Evolutionary conservation across 2,329 filamentous ascomycete species (phyloP), one percentile per base, ranked within the genome.

Genomic region (Exutisphaerella laricina): DNA sequence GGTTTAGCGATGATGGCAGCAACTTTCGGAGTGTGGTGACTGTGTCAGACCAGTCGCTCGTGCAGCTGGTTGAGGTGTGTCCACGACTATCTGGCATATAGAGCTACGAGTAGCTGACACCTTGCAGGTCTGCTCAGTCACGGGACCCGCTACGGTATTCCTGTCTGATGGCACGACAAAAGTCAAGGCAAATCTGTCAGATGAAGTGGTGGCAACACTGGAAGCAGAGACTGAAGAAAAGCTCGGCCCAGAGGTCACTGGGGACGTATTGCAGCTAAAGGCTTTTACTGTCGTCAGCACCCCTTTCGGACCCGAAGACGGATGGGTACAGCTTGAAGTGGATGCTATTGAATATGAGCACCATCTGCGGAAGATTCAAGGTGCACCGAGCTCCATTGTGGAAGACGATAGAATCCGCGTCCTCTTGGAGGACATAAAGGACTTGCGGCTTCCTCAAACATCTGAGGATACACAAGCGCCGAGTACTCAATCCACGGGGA

Each of bases 1-100:
- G 55, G 10, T 58, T 60, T 32, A 42, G 35, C 16, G 53, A 60
- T 36, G 58, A 64, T 42, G 56, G 57, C 10, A 63, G 58, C 49
- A 64, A 58, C 31, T 53, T 64, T 18, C 50, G 53, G 13, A 57
- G 58, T 34, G 39, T 28, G 5, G 41, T 53, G 10, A 29, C 29
- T 4, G 37, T 46, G 17, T 25, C 28, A 9, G 38, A 51, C 3
- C 13, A 39, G 37, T 20, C 18, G 30, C 2, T 20, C 36, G 43
- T 59, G 20, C 57, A 52, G 40, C 35, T 51, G 30, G 42, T 53
- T 13, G 28, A 42, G 43, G 53, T 43, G 43, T 22, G 23, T 34
- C 31, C 17, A 2, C 8, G 16, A n/a, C 20, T 23, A 17, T 10
- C 30, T 3, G 10, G n/a, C 13, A 4, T 12, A 8, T 2, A 33